Base-by-base conservation (phyloP, 2,329 filamentous ascomycete species). In the Aaosphaeria arxii region DNA sequence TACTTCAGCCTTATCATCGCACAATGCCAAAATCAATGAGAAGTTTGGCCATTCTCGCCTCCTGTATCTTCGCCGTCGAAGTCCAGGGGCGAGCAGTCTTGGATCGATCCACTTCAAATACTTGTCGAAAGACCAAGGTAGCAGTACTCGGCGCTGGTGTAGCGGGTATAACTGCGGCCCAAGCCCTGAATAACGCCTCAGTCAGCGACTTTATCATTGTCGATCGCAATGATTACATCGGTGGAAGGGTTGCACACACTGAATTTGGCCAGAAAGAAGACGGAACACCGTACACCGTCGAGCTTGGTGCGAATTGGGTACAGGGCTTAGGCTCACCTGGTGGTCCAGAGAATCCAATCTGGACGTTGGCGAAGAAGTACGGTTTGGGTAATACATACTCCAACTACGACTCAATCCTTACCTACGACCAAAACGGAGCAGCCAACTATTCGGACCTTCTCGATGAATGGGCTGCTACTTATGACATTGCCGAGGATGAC, bases 221-320 rank as follows among this genome's bases (percentile, higher is more conserved):
- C 3, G 85, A 88, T 51, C 81, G 83, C 50, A 82, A 83, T 9
- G 72, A 78, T 49, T 74, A 78, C 9, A 78, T 88, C 49, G 85
- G 85, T 1, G 85, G 85, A 1, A 78, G 85, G 5, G 76, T 84
- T 36, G 69, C 69, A n/a, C 78, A 86, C 50, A 76, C 76, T 0
- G 70, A 73, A 0, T 86, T 87, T 56, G 83, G 84, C 4, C 67
- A 72, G 11, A 70, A 75, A 28, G 33, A 66, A 0, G 70, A 79
- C 33, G 81, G 81, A 0, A 71, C 76, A 1, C 77, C 80, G 0
- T 84, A 82, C 50, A 75, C 72, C 0, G 73, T 88, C 7, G 85
- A 88, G 62, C 69, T 85, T 0, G 85, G 85, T 2, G 85, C 85
- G 5, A 88, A 88, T 52, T 88, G 85, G 85, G 75, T 77, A 62